phyloP scores from a whole-genome alignment of 2,329 filamentous ascomycete genomes.

The Sclerotinia borealis region DNA sequence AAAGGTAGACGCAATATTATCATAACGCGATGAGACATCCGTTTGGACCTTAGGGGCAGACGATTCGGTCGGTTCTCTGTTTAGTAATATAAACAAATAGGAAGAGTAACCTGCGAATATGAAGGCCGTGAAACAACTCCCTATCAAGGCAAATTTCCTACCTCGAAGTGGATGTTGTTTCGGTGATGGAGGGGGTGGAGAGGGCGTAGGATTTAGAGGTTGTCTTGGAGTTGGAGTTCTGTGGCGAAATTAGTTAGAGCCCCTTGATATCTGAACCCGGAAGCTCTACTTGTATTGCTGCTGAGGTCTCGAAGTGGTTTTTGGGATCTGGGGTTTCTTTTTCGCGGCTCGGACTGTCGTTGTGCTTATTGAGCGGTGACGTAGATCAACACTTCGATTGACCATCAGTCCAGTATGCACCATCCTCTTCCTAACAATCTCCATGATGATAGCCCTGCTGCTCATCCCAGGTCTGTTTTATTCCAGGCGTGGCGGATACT shows the following conservation, averaged over 20 bases:
- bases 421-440: constrained; percentile 1
- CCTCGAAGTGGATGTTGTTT: constrained; percentile 22
- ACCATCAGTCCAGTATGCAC: background rate
- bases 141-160: constrained; percentile 24
- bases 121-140: constrained; percentile 13
- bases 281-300: constrained; percentile 6
- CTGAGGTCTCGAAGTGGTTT: background rate
- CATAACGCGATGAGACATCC: constrained; percentile 31
- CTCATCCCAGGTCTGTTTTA: background rate
- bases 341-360: background rate
- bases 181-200: constrained; percentile 3
- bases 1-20: constrained; percentile 45
- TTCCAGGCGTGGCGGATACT: background rate
- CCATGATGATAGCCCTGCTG: background rate
- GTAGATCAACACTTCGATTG: background rate
- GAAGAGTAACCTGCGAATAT: constrained; percentile 19
- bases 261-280: background rate
- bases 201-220: constrained; percentile 2
- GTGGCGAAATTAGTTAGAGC: background rate
- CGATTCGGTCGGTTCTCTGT: constrained; percentile 18
- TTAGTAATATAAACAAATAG: constrained; percentile 35
- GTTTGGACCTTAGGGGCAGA: constrained; percentile 18
- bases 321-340: background rate
- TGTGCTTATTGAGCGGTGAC: constrained; percentile 2
- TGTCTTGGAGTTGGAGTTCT: constrained; percentile 21